Evolutionary conservation across 345 rosid genomes (phyloP).

Genomic region (Salix viminalis): DNA sequence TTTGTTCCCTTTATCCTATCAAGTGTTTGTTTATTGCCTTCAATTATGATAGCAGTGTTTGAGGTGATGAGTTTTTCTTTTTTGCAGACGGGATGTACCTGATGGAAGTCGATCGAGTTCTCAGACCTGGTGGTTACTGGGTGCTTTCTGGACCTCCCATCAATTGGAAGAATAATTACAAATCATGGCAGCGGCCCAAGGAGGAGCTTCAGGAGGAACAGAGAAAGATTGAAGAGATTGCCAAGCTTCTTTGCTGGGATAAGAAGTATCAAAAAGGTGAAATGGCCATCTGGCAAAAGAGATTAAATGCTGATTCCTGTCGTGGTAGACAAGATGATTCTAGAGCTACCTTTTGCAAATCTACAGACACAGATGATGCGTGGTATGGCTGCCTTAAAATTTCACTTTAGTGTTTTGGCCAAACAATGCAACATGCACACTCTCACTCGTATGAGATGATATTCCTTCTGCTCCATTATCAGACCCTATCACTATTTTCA

Average conservation of each 20-base stretch:
- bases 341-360: slow-evolving; percentile 63
- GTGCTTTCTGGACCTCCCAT: slow-evolving; percentile 96
- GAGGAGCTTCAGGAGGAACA: slow-evolving; percentile 92
- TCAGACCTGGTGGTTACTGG: slow-evolving; percentile 99
- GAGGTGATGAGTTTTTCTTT: slow-evolving; percentile 13
- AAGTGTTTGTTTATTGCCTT: slow-evolving; percentile 4
- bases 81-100: slow-evolving; percentile 79
- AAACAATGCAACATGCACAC: background rate
- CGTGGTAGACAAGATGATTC: slow-evolving; percentile 58
- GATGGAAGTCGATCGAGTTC: slow-evolving; percentile 97
- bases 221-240: slow-evolving; percentile 73
- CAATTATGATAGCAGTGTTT: background rate
- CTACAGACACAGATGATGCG: slow-evolving; percentile 67
- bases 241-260: slow-evolving; percentile 95
- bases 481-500: background rate
- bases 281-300: slow-evolving; percentile 94
- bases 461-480: background rate
- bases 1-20: background rate
- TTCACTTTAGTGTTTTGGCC: background rate
- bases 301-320: slow-evolving; percentile 56
- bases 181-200: slow-evolving; percentile 92
- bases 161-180: slow-evolving; percentile 81
- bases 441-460: background rate
- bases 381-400: slow-evolving; percentile 50
- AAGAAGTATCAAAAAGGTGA: slow-evolving; percentile 87